phyloP scores from a whole-genome alignment of 306 rosid species.

The Astragalus glycyphyllos region DNA sequence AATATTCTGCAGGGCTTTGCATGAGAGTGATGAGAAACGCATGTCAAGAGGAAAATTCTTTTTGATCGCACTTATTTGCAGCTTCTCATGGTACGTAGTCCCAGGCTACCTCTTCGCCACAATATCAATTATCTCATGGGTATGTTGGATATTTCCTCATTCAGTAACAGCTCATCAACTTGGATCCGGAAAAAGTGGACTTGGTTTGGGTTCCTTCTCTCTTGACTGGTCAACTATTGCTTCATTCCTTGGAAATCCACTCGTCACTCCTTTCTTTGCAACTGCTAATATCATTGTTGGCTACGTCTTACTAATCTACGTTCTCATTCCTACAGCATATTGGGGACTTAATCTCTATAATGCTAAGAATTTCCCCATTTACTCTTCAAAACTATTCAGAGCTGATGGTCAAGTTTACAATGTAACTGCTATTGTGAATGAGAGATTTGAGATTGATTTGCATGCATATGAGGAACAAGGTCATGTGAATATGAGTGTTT shows the following conservation, averaged over 20 bases:
- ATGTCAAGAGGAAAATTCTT: slow-evolving; percentile 72
- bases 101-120: slow-evolving; percentile 64
- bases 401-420: slow-evolving; percentile 53
- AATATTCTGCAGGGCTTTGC: slow-evolving; percentile 58
- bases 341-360: slow-evolving; percentile 62
- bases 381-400: slow-evolving; percentile 51
- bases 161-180: slow-evolving; percentile 67
- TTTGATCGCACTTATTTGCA: slow-evolving; percentile 60
- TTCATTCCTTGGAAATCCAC: slow-evolving; percentile 61
- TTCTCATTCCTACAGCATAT: slow-evolving; percentile 56
- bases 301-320: slow-evolving; percentile 50
- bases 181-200: slow-evolving; percentile 68
- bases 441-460: slow-evolving; percentile 63
- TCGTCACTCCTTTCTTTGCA: slow-evolving; percentile 67
- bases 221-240: slow-evolving; percentile 69
- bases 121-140: slow-evolving; percentile 64
- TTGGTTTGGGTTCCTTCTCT: slow-evolving; percentile 65
- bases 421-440: slow-evolving; percentile 57
- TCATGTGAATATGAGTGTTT: slow-evolving; percentile 53
- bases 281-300: slow-evolving; percentile 58
- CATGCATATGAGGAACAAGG: slow-evolving; percentile 54
- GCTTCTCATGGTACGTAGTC: slow-evolving; percentile 67
- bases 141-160: slow-evolving; percentile 60
- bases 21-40: slow-evolving; percentile 58
- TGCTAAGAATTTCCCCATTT: slow-evolving; percentile 69